Conservation (phyloP, 2,329 filamentous ascomycete species). For the Colletotrichum cordylinicola region DNA sequence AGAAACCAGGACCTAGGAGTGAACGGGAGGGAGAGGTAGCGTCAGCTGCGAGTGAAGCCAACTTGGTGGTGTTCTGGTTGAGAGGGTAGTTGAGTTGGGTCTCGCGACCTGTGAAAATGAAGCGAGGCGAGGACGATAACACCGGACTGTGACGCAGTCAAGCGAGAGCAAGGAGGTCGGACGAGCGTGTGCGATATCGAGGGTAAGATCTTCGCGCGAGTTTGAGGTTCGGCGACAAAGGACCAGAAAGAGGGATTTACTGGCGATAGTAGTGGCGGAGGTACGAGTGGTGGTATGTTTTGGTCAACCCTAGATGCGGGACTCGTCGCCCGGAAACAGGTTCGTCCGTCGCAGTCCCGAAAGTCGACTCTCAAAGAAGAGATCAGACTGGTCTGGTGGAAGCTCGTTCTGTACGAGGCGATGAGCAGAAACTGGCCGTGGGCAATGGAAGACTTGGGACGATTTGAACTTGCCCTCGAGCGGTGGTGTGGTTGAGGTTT, state of each 20-base stretch:
- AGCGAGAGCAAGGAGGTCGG: not conserved
- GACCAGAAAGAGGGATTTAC: not conserved
- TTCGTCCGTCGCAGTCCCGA: not conserved
- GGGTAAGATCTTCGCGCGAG: not conserved
- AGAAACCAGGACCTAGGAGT: slow-evolving; percentile 89
- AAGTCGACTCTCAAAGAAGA: not conserved
- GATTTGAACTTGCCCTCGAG: not conserved
- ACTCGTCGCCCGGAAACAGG: slow-evolving; percentile 1
- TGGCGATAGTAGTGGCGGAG: not conserved
- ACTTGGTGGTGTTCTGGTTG: slow-evolving; percentile 76
- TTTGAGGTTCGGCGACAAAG: not conserved
- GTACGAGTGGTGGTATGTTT: not conserved
- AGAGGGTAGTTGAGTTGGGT: slow-evolving; percentile 22
- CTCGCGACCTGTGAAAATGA: slow-evolving; percentile 15
- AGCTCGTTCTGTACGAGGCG: not conserved
- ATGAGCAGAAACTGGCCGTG: not conserved
- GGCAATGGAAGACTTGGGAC: not conserved
- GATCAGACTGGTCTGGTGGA: slow-evolving; percentile 4
- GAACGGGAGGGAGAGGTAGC: slow-evolving; percentile 80
- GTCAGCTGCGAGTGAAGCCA: slow-evolving; percentile 82
- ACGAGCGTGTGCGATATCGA: not conserved
- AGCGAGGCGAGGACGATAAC: not conserved
- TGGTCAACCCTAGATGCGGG: not conserved
- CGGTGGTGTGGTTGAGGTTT: not conserved
- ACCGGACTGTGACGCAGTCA: not conserved